Conservation (phyloP, 1,284 basidiomycete species). For the Cutaneotrichosporon sp. region DNA sequence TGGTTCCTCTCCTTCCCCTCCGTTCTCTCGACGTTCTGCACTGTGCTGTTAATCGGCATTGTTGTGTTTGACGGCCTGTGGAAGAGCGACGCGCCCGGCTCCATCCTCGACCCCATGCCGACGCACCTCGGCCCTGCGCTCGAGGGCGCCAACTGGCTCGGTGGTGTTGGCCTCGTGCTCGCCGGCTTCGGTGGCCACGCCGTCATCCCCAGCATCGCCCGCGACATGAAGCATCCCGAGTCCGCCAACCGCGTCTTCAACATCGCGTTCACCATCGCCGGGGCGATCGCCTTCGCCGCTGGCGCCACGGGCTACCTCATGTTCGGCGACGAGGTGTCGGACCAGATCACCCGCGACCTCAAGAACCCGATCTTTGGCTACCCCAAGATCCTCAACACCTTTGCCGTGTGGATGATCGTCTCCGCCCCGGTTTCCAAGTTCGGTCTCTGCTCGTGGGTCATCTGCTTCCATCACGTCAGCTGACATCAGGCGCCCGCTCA, state of each 20-base stretch:
- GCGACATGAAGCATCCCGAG: constrained; percentile 84
- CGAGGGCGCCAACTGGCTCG: constrained; percentile 56
- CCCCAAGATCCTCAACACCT: constrained; percentile 69
- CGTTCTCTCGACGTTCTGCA: constrained; percentile 77
- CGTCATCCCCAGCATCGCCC: constrained; percentile 83
- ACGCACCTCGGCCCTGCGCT: constrained; percentile 67
- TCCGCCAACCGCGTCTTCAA: constrained; percentile 67
- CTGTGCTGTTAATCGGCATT: constrained; percentile 73
- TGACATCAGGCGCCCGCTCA: constrained; percentile 67
- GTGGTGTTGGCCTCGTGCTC: constrained; percentile 82
- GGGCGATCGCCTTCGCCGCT: constrained; percentile 73
- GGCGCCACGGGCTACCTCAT: constrained; percentile 87
- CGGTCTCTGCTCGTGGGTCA: constrained; percentile 66
- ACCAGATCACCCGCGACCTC: constrained; percentile 89
- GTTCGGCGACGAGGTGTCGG: constrained; percentile 80
- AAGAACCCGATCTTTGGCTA: constrained; percentile 71
- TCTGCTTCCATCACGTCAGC: background rate
- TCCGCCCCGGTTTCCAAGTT: constrained; percentile 87
- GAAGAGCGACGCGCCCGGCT: constrained; percentile 77
- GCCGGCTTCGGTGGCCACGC: constrained; percentile 96
- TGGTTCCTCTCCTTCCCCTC: constrained; percentile 82
- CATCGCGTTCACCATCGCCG: constrained; percentile 58
- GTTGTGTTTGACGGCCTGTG: constrained; percentile 81
- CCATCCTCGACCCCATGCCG: constrained; percentile 70
- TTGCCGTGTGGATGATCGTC: constrained; percentile 87